Evolutionary conservation across 1,139 yeast genomes (phyloP).

Genomic region (Diutina mesorugosa): DNA sequence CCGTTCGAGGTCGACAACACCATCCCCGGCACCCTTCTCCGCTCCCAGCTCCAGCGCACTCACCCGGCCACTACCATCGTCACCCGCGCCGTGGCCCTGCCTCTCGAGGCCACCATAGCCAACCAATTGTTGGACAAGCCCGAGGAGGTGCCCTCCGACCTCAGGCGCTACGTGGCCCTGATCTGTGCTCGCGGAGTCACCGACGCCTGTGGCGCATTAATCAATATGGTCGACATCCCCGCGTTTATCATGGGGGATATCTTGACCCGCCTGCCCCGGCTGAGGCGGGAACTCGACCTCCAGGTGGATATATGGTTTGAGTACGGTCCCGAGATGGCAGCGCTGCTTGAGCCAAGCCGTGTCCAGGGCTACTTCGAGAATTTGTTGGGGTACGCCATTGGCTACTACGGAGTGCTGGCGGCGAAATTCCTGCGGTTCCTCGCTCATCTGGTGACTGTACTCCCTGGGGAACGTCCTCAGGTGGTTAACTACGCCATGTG

Average conservation of each 20-base stretch:
- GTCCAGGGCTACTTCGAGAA: constrained; percentile 11
- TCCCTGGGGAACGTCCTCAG: neutral
- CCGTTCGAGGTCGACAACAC: neutral
- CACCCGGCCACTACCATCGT: neutral
- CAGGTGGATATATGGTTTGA: constrained; percentile 26
- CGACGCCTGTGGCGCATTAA: constrained; percentile 16
- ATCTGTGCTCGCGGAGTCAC: constrained; percentile 14
- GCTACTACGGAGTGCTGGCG: neutral
- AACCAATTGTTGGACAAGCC: neutral
- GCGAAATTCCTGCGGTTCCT: neutral
- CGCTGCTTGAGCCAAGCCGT: neutral
- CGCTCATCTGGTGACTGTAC: neutral
- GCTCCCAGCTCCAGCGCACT: neutral
- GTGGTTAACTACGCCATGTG: neutral
- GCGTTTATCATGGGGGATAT: constrained; percentile 23
- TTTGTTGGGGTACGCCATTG: constrained; percentile 14
- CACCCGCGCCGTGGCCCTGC: neutral
- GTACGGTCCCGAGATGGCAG: constrained; percentile 7
- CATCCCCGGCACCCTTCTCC: neutral
- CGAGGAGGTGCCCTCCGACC: neutral
- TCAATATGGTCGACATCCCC: constrained; percentile 19
- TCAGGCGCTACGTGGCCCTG: neutral
- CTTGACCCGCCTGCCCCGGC: constrained; percentile 22
- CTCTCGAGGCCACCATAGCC: neutral
- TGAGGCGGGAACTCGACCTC: constrained; percentile 17